Evolutionary conservation across 164 flowering plant species (phyloP).

Genomic region (Tetracentron sinense): DNA sequence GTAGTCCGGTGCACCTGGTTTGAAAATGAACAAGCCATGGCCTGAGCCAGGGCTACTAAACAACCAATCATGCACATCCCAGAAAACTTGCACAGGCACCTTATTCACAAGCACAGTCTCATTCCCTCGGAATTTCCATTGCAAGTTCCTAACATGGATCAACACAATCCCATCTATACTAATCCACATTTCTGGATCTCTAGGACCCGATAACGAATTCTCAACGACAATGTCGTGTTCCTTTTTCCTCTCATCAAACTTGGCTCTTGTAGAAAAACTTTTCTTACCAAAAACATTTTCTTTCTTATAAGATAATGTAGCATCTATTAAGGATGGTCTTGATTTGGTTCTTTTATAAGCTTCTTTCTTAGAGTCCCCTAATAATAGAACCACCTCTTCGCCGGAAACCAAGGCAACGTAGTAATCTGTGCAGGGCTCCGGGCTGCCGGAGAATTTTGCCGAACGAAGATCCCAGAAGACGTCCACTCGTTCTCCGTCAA

Average conservation of each 20-base stretch:
- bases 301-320: constrained; percentile 50
- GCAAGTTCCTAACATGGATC: constrained; percentile 47
- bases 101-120: constrained; percentile 41
- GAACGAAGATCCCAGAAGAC: constrained; percentile 81
- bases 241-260: constrained; percentile 48
- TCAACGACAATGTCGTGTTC: constrained; percentile 81
- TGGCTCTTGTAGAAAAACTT: constrained; percentile 65
- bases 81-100: constrained; percentile 46
- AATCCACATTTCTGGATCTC: constrained; percentile 75
- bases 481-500: constrained; percentile 52
- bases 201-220: constrained; percentile 50
- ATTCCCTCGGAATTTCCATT: constrained; percentile 76
- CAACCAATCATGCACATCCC: constrained; percentile 82
- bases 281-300: constrained; percentile 76
- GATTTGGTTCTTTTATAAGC: constrained; percentile 74
- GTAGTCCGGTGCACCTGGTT: constrained; percentile 29
- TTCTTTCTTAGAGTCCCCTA: constrained; percentile 81
- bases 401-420: constrained; percentile 73
- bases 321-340: constrained; percentile 65
- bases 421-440: constrained; percentile 66
- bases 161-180: constrained; percentile 53
- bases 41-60: constrained; percentile 37
- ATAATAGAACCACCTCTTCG: constrained; percentile 69
- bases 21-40: constrained; percentile 60
- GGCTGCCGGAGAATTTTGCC: constrained; percentile 62